phyloP scores from a whole-genome alignment of 352 stramenopile species.

The Phytophthora megakarya region DNA sequence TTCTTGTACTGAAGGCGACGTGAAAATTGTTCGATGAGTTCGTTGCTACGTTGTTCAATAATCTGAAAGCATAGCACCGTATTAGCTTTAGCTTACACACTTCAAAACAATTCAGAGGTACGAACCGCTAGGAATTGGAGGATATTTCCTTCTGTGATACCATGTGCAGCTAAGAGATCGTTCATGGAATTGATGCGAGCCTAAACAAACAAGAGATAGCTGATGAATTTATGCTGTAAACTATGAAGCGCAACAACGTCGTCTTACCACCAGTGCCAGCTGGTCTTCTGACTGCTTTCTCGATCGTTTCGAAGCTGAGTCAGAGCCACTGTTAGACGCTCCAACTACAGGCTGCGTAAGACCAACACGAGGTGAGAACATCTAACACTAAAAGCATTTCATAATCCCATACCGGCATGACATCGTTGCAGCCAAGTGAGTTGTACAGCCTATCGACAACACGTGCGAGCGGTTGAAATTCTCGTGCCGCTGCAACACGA shows the following conservation, averaged over 20 bases:
- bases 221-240: neutral
- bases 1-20: constrained; percentile 73
- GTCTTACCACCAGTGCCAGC: constrained; percentile 68
- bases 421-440: constrained; percentile 77
- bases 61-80: constrained; percentile 41
- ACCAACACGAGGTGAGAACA: neutral
- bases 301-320: constrained; percentile 45
- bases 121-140: constrained; percentile 78
- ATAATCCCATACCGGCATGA: constrained; percentile 53
- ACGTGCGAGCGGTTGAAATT: constrained; percentile 76
- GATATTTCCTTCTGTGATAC: constrained; percentile 83
- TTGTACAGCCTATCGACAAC: constrained; percentile 83
- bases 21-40: constrained; percentile 82
- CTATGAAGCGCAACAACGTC: neutral
- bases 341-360: constrained; percentile 31
- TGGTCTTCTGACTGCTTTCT: constrained; percentile 79
- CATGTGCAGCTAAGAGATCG: constrained; percentile 74
- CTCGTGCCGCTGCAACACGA: constrained; percentile 53
- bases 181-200: constrained; percentile 88
- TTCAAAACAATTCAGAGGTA: neutral
- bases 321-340: constrained; percentile 30
- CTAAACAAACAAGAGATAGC: constrained; percentile 25
- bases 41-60: constrained; percentile 82
- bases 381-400: neutral
- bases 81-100: neutral